Percentiles rank a stretch among this genome's conserved stretches.
These are phyloP conservation scores for Salix arbutifolia DNA, from an alignment of 345 rosid species.

Conservation along the genomic window DNA sequence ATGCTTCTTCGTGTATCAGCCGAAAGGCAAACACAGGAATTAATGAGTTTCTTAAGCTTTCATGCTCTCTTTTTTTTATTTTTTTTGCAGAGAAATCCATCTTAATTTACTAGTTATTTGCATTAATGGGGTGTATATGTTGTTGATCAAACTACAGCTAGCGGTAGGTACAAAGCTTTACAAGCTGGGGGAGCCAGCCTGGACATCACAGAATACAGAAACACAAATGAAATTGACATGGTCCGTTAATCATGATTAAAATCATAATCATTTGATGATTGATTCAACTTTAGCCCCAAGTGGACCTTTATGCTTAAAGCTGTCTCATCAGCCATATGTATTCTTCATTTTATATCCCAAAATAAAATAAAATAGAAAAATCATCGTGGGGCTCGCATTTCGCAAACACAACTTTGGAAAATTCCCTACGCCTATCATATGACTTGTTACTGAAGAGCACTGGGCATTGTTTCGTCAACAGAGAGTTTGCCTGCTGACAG, in stretches of 20 bases:
- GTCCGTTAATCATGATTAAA: not conserved
- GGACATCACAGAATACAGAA: not conserved
- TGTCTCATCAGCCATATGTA: not conserved
- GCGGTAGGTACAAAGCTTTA: slow-evolving; percentile 1
- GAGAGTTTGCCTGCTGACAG: not conserved
- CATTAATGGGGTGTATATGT: not conserved
- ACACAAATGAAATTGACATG: not conserved
- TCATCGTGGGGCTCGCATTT: not conserved
- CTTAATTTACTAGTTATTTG: not conserved
- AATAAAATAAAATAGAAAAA: not conserved
- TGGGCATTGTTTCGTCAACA: not conserved
- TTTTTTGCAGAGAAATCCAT: not conserved
- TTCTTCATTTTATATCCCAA: not conserved
- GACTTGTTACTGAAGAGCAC: not conserved
- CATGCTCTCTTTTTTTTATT: not conserved
- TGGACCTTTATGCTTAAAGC: not conserved
- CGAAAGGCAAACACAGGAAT: not conserved
- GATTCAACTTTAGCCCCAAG: slow-evolving; percentile 7
- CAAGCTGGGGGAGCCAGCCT: slow-evolving; percentile 6
- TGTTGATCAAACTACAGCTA: not conserved
- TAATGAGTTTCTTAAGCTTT: not conserved
- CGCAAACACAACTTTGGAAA: not conserved
- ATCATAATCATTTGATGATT: slow-evolving; percentile 17
- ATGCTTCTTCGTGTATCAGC: not conserved
- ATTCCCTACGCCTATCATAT: not conserved